Percentiles rank a stretch among this genome's conserved stretches.
Evolutionary conservation across 2,329 filamentous ascomycete species (phyloP).

Genomic region (Stagonosporopsis vannaccii): DNA sequence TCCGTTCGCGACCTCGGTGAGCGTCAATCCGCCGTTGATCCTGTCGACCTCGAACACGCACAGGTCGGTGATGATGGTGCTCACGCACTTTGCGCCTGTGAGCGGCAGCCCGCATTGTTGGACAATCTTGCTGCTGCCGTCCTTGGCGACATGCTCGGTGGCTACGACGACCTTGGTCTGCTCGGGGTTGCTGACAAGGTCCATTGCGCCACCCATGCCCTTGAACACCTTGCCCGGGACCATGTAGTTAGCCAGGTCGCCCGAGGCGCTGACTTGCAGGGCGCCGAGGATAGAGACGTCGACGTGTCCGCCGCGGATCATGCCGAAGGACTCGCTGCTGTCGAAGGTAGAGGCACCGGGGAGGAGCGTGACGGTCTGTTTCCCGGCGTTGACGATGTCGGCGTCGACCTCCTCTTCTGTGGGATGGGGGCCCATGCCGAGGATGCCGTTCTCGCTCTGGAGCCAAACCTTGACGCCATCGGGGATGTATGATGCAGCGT

Average conservation of each 20-base stretch:
- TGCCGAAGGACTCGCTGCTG: constrained; percentile 88
- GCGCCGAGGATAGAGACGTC: constrained; percentile 88
- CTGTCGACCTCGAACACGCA: constrained; percentile 69
- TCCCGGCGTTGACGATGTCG: constrained; percentile 91
- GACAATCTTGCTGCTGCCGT: constrained; percentile 88
- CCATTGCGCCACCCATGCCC: constrained; percentile 92
- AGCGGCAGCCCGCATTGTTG: constrained; percentile 62
- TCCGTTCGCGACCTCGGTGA: constrained; percentile 84
- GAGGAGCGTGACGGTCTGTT: constrained; percentile 87
- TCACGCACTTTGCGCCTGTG: constrained; percentile 48
- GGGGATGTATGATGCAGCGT: constrained; percentile 79
- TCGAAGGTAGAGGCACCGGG: constrained; percentile 83
- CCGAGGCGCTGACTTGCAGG: constrained; percentile 82
- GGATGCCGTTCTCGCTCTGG: constrained; percentile 64
- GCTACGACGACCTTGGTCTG: constrained; percentile 89
- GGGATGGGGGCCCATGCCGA: constrained; percentile 56
- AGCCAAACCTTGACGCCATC: constrained; percentile 62
- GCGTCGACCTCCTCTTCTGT: constrained; percentile 76
- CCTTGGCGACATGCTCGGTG: constrained; percentile 94
- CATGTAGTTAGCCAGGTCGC: constrained; percentile 93
- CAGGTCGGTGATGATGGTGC: constrained; percentile 51
- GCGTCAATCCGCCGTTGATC: constrained; percentile 70
- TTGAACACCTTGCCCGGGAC: constrained; percentile 85
- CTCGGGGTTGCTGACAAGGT: constrained; percentile 83
- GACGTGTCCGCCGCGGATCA: constrained; percentile 88